phyloP scores from a whole-genome alignment of 352 stramenopile species.

The Phytophthora foliorum region DNA sequence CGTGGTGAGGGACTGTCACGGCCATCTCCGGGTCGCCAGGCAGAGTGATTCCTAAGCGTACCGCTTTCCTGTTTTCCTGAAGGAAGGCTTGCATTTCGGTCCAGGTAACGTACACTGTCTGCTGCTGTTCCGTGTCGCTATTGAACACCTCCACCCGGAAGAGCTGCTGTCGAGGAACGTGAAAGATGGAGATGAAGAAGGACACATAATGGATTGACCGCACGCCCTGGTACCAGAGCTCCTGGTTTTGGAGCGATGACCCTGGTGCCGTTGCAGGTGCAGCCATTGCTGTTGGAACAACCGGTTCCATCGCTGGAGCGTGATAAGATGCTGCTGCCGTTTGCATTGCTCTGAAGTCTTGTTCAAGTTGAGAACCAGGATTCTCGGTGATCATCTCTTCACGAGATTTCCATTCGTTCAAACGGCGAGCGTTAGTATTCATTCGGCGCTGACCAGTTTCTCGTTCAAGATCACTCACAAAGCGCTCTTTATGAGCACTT shows the following conservation, averaged over 20 bases:
- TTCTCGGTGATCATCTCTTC: slow-evolving; percentile 39
- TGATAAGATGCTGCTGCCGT: slow-evolving; percentile 17
- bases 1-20: slow-evolving; percentile 19
- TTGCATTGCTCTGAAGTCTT: slow-evolving; percentile 57
- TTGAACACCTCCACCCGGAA: slow-evolving; percentile 86
- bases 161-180: slow-evolving; percentile 67
- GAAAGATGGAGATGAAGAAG: slow-evolving; percentile 82
- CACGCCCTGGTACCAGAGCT: slow-evolving; percentile 80
- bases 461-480: slow-evolving; percentile 75
- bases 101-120: slow-evolving; percentile 79
- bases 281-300: slow-evolving; percentile 12
- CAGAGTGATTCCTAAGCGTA: slow-evolving; percentile 29
- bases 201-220: slow-evolving; percentile 65
- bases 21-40: slow-evolving; percentile 30
- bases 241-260: slow-evolving; percentile 53
- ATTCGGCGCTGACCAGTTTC: slow-evolving; percentile 75
- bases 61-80: slow-evolving; percentile 54
- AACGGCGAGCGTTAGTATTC: slow-evolving; percentile 29
- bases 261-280: slow-evolving; percentile 22
- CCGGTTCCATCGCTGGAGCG: slow-evolving; percentile 13
- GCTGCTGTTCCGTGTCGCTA: slow-evolving; percentile 79
- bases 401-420: slow-evolving; percentile 46
- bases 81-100: slow-evolving; percentile 69
- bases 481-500: slow-evolving; percentile 73
- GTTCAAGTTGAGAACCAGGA: slow-evolving; percentile 54